Evolutionary conservation across 2,329 filamentous ascomycete genomes (phyloP).

Genomic region (Phoma sp.): DNA sequence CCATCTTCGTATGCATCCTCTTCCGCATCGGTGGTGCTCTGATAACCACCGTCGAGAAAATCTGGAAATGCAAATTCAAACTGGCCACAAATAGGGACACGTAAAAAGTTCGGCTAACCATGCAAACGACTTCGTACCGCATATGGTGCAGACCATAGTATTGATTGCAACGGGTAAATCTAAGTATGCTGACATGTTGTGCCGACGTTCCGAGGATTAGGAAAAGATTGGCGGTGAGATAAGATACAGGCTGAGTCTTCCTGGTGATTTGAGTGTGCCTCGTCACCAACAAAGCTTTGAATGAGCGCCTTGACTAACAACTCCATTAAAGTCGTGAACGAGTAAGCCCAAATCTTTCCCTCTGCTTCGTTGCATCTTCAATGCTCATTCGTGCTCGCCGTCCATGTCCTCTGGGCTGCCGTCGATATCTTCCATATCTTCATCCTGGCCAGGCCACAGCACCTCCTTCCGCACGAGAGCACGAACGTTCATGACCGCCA

Average conservation of each 20-base stretch:
- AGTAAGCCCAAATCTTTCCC: background rate
- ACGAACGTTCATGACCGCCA: constrained; percentile 56
- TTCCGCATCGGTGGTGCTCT: background rate
- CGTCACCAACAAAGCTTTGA: background rate
- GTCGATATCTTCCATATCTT: constrained; percentile 56
- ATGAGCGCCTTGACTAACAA: background rate
- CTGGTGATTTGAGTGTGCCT: background rate
- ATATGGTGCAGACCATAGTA: constrained; percentile 17
- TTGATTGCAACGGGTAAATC: constrained; percentile 12
- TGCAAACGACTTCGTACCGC: constrained; percentile 10
- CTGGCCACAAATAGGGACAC: constrained; percentile 17
- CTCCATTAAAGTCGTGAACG: background rate
- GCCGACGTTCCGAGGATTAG: background rate
- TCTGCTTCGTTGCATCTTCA: background rate
- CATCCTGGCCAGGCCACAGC: constrained; percentile 66
- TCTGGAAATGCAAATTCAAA: background rate
- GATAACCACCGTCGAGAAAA: no score
- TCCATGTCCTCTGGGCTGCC: constrained; percentile 6
- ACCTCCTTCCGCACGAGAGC: constrained; percentile 57
- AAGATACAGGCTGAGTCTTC: background rate
- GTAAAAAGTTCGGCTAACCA: constrained; percentile 22
- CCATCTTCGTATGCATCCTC: background rate
- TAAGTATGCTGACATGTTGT: constrained; percentile 17
- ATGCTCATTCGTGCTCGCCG: background rate
- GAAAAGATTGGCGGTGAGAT: background rate